Evolutionary conservation across 805 yeast genomes (phyloP).

Genomic region (Metschnikowia continentalis): DNA sequence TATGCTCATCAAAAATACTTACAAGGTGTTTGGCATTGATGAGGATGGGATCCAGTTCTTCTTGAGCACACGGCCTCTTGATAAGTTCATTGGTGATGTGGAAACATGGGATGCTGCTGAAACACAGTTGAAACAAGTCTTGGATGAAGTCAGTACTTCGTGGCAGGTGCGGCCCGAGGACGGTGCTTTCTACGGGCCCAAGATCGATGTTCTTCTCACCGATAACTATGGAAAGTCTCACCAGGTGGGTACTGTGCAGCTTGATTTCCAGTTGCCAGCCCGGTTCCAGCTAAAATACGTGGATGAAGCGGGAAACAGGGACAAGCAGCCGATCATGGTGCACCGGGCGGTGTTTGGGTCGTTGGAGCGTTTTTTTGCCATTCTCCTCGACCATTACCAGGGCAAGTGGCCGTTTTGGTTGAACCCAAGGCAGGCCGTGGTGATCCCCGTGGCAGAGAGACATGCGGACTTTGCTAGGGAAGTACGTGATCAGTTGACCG

Average conservation of each 20-base stretch:
- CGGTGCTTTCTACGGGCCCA: constrained; percentile 97
- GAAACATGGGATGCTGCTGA: constrained; percentile 86
- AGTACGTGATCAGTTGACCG: constrained; percentile 43
- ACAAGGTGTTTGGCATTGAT: constrained; percentile 60
- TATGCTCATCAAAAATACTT: constrained; percentile 69
- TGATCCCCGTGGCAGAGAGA: constrained; percentile 71
- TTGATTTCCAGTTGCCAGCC: constrained; percentile 91
- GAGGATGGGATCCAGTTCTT: constrained; percentile 51
- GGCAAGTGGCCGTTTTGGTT: constrained; percentile 99
- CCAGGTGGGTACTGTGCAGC: constrained; percentile 93
- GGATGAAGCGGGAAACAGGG: constrained; percentile 43
- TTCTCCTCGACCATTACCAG: constrained; percentile 80
- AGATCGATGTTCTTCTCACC: constrained; percentile 78
- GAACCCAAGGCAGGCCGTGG: constrained; percentile 83
- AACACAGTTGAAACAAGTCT: constrained; percentile 51
- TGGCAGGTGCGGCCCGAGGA: constrained; percentile 88
- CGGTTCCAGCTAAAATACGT: constrained; percentile 73
- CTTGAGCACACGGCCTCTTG: constrained; percentile 79
- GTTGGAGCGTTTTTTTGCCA: constrained; percentile 86
- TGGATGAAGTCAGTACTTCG: constrained; percentile 47
- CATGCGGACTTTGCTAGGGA: constrained; percentile 54
- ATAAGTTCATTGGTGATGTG: constrained; percentile 69
- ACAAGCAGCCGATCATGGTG: constrained; percentile 81
- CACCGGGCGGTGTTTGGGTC: constrained; percentile 97
- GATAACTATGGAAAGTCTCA: constrained; percentile 80